Base-by-base conservation (phyloP, 208 protist species). In the Phytomonas sp. region DNA sequence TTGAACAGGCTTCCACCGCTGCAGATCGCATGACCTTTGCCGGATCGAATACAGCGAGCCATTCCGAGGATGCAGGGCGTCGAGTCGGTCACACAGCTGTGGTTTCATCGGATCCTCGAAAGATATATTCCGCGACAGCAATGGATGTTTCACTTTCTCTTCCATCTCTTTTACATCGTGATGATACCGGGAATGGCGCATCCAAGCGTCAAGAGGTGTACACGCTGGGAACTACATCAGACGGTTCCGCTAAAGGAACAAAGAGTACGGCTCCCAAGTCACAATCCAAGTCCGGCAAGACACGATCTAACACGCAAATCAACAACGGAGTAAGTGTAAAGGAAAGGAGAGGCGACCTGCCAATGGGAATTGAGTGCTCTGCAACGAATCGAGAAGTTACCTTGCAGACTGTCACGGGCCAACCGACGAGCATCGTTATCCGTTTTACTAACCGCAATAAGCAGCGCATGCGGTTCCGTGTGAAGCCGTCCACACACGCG, bases 371-470 rank as follows among this genome's bases (percentile, higher is more conserved):
- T 29, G 37, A 53, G 31, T 28, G 34, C 40, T 23, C 60, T 30
- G 53, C 66, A 30, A 51, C n/a, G 29, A 29, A 61, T 40, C 7
- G 63, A 33, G 30, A 67, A 43, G 33, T n/a, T 81, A n/a, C 53
- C 66, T 20, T 43, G 30, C 46, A 23, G 20, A 56, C 20, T 23
- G 46, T 56, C 46, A 26, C 46, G 9, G 46, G 46, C 46, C 46
- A 23, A 31, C 32, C 69, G 68, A 40, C 62, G 17, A 26, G 46
- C 53, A 37, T 71, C 33, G 73, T 67, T 15, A 64, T 94, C 26
- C 82, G 88, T 46, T 96, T 96, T 73, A 84, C 83, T 28, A 96
- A 93, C 70, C 78, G 81, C 29, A 82, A 83, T 11, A 63, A 81
- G 29, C 77, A 82, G 51, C 76, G 76, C 13, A 82, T 84, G 33